Base-by-base conservation (phyloP, 164 flowering plant species). In the Dillenia turbinata region DNA sequence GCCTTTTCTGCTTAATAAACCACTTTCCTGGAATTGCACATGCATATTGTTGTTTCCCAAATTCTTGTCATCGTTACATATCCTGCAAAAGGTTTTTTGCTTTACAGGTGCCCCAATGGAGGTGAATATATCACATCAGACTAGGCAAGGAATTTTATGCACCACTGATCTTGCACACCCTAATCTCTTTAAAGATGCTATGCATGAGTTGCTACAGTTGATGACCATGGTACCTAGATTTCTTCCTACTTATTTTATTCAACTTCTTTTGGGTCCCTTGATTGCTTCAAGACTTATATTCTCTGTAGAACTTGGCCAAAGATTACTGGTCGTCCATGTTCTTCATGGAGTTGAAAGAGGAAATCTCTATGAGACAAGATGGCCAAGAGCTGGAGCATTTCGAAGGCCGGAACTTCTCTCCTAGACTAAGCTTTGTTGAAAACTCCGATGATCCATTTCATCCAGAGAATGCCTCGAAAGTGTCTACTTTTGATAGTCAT, bases 281-380 rank as follows among this genome's bases (percentile, higher is more conserved):
- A 9, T 68, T 44, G 49, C 26, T 50, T 5, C 17, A 12, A 12
- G 22, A 52, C 22, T 17, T 15, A n/a, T 8, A 19, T 12, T 43
- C 7, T 54, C 10, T 75, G 71, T 69, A 90, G 96, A 87, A 84
- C 67, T 78, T 90, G 77, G 85, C 64, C 11, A 86, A 71, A 60
- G 96, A 90, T 75, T 90, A 84, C 71, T 84, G 94, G 94, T 90
- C 92, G 26, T 90, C 96, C 59, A 79, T 72, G 67, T 90, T 73
- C 74, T 90, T 76, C 78, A 46, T 79, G 71, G 87, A 83, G 69
- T 79, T 84, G 69, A 85, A 77, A 75, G 89, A 87, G 71, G 93
- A 84, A 71, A 65, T 74, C 16, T 70, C 50, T 19, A 70, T 49
- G 67, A 71, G 75, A 54, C 48, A 74, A 2, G 69, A 69, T 26